Evolutionary conservation across 2,329 filamentous ascomycete species (phyloP).

Genomic region (Venturia aucupariae): DNA sequence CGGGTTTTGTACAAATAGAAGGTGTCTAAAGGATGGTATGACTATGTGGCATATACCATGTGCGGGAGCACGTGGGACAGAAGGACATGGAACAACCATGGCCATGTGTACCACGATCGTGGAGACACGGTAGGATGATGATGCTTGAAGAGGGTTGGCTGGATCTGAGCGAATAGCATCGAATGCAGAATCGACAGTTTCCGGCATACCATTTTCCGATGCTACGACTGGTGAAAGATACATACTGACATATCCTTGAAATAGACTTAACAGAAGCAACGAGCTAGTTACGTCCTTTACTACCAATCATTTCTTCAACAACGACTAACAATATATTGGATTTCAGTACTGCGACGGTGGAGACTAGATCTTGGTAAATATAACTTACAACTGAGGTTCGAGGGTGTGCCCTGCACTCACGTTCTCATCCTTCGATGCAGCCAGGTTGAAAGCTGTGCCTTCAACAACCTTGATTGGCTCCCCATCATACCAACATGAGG

Average conservation of each 20-base stretch:
- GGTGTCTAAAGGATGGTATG: neutral
- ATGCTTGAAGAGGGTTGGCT: neutral
- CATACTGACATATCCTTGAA: neutral
- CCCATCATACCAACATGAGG: too few species aligned
- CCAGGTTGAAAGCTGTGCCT: too few species aligned
- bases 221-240: neutral
- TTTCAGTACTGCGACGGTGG: neutral
- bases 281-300: neutral
- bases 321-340: neutral
- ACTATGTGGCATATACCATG: neutral
- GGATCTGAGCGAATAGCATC: neutral
- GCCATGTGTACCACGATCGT: neutral
- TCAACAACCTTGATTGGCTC: too few species aligned
- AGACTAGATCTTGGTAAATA: neutral
- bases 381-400: too few species aligned
- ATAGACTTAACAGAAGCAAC: neutral
- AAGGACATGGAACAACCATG: neutral
- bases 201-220: neutral
- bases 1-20: conserved; percentile 5
- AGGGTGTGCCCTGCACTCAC: too few species aligned
- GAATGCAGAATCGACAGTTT: neutral
- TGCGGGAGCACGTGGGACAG: neutral
- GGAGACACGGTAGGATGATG: neutral
- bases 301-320: neutral
- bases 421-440: too few species aligned